phyloP scores from a whole-genome alignment of 345 rosid species.

The Brassica cretica region DNA sequence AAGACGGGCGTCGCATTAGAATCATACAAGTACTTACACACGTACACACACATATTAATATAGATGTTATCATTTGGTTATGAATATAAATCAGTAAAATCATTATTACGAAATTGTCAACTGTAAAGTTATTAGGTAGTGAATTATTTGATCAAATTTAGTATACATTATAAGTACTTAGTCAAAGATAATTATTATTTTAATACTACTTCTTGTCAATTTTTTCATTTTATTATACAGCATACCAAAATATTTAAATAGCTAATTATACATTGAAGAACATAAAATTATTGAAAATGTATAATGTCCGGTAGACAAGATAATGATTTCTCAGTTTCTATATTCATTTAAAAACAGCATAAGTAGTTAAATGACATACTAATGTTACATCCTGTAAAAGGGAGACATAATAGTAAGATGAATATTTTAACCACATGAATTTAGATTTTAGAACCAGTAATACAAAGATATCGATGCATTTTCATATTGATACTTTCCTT shows the following conservation, averaged over 20 bases:
- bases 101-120: background rate
- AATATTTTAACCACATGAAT: slow-evolving; percentile 17
- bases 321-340: background rate
- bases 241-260: background rate
- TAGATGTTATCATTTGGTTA: background rate
- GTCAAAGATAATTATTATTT: background rate
- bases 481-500: slow-evolving; percentile 25
- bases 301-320: background rate
- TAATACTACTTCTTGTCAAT: background rate
- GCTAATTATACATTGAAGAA: background rate
- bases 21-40: background rate
- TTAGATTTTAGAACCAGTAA: slow-evolving; percentile 13
- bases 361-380: slow-evolving; percentile 10
- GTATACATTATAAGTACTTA: background rate
- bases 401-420: slow-evolving; percentile 16
- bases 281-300: slow-evolving; percentile 2
- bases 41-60: background rate
- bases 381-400: slow-evolving; percentile 15
- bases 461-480: slow-evolving; percentile 17
- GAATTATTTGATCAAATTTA: background rate
- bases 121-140: background rate
- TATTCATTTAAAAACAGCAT: slow-evolving; percentile 1
- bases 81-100: background rate
- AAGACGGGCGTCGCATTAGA: background rate
- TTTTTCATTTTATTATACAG: background rate